Evolutionary conservation across 177 flowering plant species (phyloP), one percentile per base, ranked within the genome.

Genomic region (Tripterygium wilfordii): DNA sequence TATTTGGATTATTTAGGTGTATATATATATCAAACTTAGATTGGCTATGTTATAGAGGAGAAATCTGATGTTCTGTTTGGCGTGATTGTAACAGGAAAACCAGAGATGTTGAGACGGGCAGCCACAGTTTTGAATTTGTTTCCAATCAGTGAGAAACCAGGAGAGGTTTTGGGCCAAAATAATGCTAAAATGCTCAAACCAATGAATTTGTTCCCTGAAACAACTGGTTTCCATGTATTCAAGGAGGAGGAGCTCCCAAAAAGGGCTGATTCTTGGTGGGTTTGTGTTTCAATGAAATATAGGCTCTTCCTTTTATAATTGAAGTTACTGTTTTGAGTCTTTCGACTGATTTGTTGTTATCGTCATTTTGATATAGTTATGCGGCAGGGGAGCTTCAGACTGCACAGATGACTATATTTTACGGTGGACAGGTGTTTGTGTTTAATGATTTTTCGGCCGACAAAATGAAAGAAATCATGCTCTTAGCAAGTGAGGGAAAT

Each of bases 351-450:
- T 37, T 19, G 24, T n/a, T n/a, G n/a, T n/a, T n/a, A n/a, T n/a
- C n/a, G n/a, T n/a, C n/a, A n/a, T n/a, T n/a, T n/a, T n/a, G n/a
- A n/a, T n/a, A n/a, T n/a, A 24, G 39, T 23, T n/a, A 59, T 14
- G 49, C 35, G 13, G 15, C 21, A 13, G 26, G 6, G 40, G 71
- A 51, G 49, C 38, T 65, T 2, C 62, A 72, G 42, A 46, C 56
- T 8, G 60, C 85, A n/a, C 87, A 59, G 25, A 63, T 85, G 83
- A 83, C 90, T 0, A 80, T 85, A 23, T 78, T 85, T 37, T 85
- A 85, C 31, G 80, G 27, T 0, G 95, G 95, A 4, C 69, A 65
- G 59, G 89, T 83, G 13, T 36, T 75, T 3, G 85, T 85, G 10
- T 77, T 80, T 21, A 58, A 78, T 13, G 60, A 83, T 53, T 48